Base-by-base conservation (phyloP, 106 monocot genomes). In the Dioscorea alata region DNA sequence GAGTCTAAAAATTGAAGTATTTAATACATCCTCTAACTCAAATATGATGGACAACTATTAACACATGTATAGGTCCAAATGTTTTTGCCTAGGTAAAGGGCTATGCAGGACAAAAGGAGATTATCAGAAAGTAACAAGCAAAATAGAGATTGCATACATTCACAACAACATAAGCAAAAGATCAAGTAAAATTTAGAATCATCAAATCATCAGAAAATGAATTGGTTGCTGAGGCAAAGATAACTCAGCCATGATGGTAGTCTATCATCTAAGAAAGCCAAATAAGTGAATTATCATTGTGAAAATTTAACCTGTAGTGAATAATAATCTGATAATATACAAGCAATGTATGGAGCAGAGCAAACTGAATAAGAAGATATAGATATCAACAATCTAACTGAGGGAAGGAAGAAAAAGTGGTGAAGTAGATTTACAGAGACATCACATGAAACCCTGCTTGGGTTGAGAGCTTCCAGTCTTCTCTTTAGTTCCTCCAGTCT, bases 401-500 rank as follows among this genome's bases (percentile, higher is more conserved):
- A 25, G 49, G 15, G 6, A 8, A 6, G 15, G 22, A 56, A 13
- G 28, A 57, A 1, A 28, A 31, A 12, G 4, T 15, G 20, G 51
- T 61, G 15, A 10, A 61, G 1, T 31, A 57, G 25, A 84, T 81
- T 79, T 84, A 90, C 93, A 24, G 77, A 71, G 57, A 73, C 62
- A 81, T 83, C 81, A 74, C 34, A 63, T 18, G 89, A 93, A 68
- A 49, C 61, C 75, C 83, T 72, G 80, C 61, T 79, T 60, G 87
- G 93, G 68, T 90, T 93, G 61, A 99, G 81, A 74, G 87, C 74
- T 76, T 85, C 87, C 68, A 99, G 81, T 48, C 93, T 74, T 66
- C 81, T 87, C 72, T 93, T 99, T 57, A 99, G 74, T 66, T 99
- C 99, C 73, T 99, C 99, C 48, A 99, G 66, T 71, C 93, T 93